Evolutionary conservation across 345 rosid species (phyloP), one percentile per base, ranked within the genome.

Genomic region (Rhizophora apiculata): DNA sequence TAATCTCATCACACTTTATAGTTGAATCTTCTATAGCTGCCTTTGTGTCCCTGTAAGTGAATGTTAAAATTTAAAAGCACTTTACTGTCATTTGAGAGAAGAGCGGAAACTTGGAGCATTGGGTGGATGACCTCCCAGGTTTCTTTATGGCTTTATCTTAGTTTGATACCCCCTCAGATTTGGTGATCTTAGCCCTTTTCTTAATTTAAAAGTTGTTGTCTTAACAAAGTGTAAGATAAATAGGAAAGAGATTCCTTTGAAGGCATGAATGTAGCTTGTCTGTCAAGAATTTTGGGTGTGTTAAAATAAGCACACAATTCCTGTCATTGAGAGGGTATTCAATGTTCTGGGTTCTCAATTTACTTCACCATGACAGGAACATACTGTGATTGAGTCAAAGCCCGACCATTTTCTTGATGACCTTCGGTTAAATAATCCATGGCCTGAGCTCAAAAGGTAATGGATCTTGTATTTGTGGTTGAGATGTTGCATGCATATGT

Each of bases 331-430:
- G 49, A 5, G 0, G 19, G 31, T 24, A 56, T 56, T 56, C 31
- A 21, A 10, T 24, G 2, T 56, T 56, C 60, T 56, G 48, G 24
- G 11, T 49, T 36, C 20, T 74, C 5, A 63, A 37, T 61, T 43
- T 18, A 36, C 26, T 72, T 72, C 21, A 24, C 51, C 43, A 46
- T 55, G 51, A 66, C 87, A 95, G 99, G 97, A 95, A 69, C 99
- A 95, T 81, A 63, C 89, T 21, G 87, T 95, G 43, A 72, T 95
- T 68, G 97, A 95, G 75, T 90, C 99, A 71, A 95, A 95, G 81
- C 97, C 99, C 62, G 97, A 95, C 82, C 96, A 95, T 85, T 95
- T 86, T 82, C 83, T 92, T 72, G 97, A 95, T 60, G 93, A 92
- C 83, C 97, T 92, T 69, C 96, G 96, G 71, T 80, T 95, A 67